A percentile compares a stretch with the other conserved stretches of the same genome.
These are phyloP conservation scores for Botrytis aclada DNA, from an alignment of 2,329 filamentous ascomycete genomes.

Conservation along the genomic window DNA sequence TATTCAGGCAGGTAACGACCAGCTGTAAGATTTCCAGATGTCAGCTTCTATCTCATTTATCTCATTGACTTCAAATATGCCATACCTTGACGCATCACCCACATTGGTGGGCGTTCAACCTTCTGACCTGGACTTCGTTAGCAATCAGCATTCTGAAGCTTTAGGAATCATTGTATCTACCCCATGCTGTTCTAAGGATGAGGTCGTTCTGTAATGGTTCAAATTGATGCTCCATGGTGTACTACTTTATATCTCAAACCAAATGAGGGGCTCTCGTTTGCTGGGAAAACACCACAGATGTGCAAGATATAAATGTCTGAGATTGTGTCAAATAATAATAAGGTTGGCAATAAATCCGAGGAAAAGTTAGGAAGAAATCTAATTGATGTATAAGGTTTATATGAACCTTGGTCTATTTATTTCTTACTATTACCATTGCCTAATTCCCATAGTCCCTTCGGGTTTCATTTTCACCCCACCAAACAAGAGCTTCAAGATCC, in stretches of 20 bases:
- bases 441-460: background rate
- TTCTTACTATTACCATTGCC: background rate
- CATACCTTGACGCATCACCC: constrained; percentile 98
- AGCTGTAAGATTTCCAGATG: constrained; percentile 50
- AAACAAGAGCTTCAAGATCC: background rate
- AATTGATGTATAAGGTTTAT: background rate
- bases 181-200: constrained; percentile 83
- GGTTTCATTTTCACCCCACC: constrained; percentile 6
- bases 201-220: constrained; percentile 89
- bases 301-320: background rate
- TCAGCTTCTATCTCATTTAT: constrained; percentile 8
- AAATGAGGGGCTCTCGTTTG: background rate
- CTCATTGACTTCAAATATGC: background rate
- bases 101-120: constrained; percentile 91
- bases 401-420: constrained; percentile 7
- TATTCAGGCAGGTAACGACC: constrained; percentile 98
- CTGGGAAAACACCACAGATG: background rate
- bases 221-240: constrained; percentile 65
- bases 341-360: background rate
- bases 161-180: constrained; percentile 44
- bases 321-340: background rate
- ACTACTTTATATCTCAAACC: background rate
- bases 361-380: background rate
- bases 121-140: constrained; percentile 63
- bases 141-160: background rate